Evolutionary conservation across 306 rosid species (phyloP).

Genomic region (Astragalus glycyphyllos): DNA sequence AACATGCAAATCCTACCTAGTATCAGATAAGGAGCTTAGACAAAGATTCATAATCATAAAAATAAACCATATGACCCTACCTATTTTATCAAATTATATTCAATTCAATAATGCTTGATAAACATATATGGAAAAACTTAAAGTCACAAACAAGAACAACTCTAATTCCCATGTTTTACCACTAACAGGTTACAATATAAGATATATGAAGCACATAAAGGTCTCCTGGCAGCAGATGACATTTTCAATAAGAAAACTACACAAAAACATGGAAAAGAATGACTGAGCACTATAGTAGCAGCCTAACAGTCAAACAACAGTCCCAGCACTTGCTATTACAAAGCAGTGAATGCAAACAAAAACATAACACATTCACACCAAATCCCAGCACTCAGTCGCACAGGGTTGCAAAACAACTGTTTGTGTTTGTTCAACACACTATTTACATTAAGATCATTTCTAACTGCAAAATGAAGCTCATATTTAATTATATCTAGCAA

Average conservation of each 20-base stretch:
- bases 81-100: no score
- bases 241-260: neutral
- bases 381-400: neutral
- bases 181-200: no score
- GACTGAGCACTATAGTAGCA: neutral
- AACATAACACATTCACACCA: neutral
- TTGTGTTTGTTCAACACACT: neutral
- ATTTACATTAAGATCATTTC: neutral
- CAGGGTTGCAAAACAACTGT: no score
- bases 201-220: no score
- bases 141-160: no score
- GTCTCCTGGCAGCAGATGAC: neutral
- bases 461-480: neutral
- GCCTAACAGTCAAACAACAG: neutral
- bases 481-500: no score
- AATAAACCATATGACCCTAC: no score
- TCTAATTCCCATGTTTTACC: no score
- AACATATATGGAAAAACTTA: no score
- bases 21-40: neutral
- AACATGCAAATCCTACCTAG: neutral
- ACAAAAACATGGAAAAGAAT: neutral
- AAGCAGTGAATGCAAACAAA: neutral
- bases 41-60: neutral
- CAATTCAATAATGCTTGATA: no score
- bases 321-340: neutral